These are phyloP conservation scores for Nitzschia putrida DNA, from an alignment of 108 stramenopile genomes.

Conservation along the genomic window DNA sequence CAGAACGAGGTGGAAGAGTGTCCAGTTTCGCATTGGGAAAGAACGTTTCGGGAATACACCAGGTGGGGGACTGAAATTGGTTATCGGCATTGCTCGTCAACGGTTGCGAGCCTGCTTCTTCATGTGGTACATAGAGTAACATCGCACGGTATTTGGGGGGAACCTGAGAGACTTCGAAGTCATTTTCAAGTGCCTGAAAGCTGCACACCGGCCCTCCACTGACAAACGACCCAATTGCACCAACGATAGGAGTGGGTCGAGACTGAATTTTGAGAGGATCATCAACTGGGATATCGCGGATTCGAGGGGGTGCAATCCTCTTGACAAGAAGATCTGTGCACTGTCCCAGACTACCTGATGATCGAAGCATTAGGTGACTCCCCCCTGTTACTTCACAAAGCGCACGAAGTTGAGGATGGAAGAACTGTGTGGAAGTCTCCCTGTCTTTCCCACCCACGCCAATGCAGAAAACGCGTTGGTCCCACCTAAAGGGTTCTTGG, in stretches of 20 bases:
- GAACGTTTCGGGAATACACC: conserved; percentile 78
- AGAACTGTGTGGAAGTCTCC: conserved; percentile 40
- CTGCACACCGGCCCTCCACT: conserved; percentile 73
- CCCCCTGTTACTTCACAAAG: conserved; percentile 88
- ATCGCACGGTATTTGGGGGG: conserved; percentile 62
- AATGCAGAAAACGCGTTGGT: conserved; percentile 78
- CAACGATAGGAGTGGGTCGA: conserved; percentile 2
- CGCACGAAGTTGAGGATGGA: conserved; percentile 69
- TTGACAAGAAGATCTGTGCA: conserved; percentile 41
- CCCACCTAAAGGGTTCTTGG: conserved; percentile 83
- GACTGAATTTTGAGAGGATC: conserved; percentile 49
- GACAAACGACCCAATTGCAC: conserved; percentile 49
- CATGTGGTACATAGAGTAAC: conserved; percentile 58
- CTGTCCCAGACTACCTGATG: conserved; percentile 43
- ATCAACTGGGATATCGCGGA: conserved; percentile 39
- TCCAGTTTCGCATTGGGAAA: conserved; percentile 76
- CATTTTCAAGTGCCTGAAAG: conserved; percentile 71
- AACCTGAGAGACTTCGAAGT: conserved; percentile 26
- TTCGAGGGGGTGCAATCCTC: conserved; percentile 54
- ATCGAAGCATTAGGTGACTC: conserved; percentile 51
- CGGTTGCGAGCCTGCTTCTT: conserved; percentile 3
- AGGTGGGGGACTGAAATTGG: conserved; percentile 55
- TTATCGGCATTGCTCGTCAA: not conserved
- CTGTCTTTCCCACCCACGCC: conserved; percentile 52
- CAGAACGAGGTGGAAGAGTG: conserved; percentile 71